phyloP scores from a whole-genome alignment of 257 asterid genomes.

The Nicotiana tabacum region DNA sequence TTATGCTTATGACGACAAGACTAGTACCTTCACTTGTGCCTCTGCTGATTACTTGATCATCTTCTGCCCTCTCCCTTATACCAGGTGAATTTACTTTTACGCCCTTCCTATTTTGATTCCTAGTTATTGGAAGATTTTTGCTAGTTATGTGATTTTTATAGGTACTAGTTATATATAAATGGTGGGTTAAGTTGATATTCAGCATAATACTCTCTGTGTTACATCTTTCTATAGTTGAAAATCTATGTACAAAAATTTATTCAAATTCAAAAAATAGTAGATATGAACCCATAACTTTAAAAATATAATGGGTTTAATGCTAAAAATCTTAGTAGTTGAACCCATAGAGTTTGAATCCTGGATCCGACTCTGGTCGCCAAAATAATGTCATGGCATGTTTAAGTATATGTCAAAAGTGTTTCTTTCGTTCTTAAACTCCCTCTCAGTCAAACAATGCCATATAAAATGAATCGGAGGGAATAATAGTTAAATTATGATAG shows the following conservation, averaged over 20 bases:
- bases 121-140: background rate
- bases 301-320: too few relatives aligned
- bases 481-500: background rate
- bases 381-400: background rate
- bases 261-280: too few relatives aligned
- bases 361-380: too few relatives aligned
- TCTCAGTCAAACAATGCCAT: background rate
- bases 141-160: background rate
- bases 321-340: too few relatives aligned
- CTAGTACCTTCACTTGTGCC: slow-evolving; percentile 93
- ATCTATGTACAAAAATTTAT: too few relatives aligned
- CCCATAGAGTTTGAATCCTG: too few relatives aligned
- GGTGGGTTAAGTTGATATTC: too few relatives aligned
- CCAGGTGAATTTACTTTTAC: slow-evolving; percentile 48
- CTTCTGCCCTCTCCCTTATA: slow-evolving; percentile 86
- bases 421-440: background rate
- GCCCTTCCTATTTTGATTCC: background rate
- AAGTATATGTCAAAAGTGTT: background rate
- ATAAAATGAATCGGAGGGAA: background rate
- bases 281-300: too few relatives aligned
- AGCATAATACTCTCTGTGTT: too few relatives aligned
- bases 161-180: background rate
- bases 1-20: slow-evolving; percentile 86
- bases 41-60: slow-evolving; percentile 79
- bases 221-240: too few relatives aligned